Evolutionary conservation across 2,329 filamentous ascomycete species (phyloP).

Genomic region (Penicillium sp.): DNA sequence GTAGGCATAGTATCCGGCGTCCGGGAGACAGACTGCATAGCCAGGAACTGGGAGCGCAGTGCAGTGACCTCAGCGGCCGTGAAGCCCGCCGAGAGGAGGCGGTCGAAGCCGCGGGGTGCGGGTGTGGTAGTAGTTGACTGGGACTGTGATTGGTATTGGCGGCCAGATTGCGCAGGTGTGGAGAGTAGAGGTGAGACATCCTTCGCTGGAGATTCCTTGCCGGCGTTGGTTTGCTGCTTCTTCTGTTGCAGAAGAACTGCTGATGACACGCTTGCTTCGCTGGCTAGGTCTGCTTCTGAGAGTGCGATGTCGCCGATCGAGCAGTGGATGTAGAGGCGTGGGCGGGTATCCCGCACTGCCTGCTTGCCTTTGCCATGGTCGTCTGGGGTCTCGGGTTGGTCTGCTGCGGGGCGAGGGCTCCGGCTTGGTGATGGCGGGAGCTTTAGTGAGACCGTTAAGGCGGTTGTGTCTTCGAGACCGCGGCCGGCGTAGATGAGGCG

Average conservation of each 20-base stretch:
- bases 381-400: conserved; percentile 12
- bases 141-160: conserved; percentile 3
- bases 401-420: conserved; percentile 30
- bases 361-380: conserved; percentile 64
- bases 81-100: conserved; percentile 78
- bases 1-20: conserved; percentile 88
- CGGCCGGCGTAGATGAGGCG: conserved; percentile 89
- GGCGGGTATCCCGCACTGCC: conserved; percentile 52
- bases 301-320: conserved; percentile 78
- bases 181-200: conserved; percentile 9
- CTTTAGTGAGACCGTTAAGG: conserved; percentile 68
- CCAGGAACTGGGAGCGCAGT: conserved; percentile 83
- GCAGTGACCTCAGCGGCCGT: conserved; percentile 78
- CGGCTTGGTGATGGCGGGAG: conserved; percentile 58
- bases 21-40: conserved; percentile 76
- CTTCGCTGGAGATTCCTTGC: neutral
- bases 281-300: conserved; percentile 65
- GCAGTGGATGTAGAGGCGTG: conserved; percentile 85
- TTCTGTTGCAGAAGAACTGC: conserved; percentile 27
- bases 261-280: conserved; percentile 56
- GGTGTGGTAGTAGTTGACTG: conserved; percentile 37
- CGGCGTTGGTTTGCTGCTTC: conserved; percentile 3
- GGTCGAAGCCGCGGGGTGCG: conserved; percentile 79
- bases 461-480: conserved; percentile 71
- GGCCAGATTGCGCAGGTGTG: neutral